phyloP scores from a whole-genome alignment of 1,139 yeast species.

The Yamadazyma spencermartinsiae region DNA sequence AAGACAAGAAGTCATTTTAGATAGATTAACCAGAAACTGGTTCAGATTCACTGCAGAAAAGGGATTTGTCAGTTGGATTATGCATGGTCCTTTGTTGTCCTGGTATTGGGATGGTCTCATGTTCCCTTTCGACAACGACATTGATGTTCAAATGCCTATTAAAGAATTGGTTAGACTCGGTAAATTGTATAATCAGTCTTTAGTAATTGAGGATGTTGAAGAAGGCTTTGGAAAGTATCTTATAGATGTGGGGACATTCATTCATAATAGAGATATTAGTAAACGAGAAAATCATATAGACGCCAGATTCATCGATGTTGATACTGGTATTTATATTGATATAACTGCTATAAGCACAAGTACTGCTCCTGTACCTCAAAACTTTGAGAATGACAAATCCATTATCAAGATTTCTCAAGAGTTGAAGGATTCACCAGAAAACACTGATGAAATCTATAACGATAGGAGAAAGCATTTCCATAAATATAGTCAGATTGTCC shows the following conservation, averaged over 20 bases:
- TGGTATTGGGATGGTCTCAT: constrained; percentile 42
- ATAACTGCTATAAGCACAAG: constrained; percentile 29
- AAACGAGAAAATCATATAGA: constrained; percentile 30
- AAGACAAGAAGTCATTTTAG: constrained; percentile 26
- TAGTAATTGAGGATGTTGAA: constrained; percentile 28
- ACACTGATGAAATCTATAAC: constrained; percentile 28
- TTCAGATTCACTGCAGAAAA: constrained; percentile 32
- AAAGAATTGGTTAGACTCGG: constrained; percentile 27
- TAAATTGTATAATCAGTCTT: constrained; percentile 32
- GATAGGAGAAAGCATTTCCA: constrained; percentile 38
- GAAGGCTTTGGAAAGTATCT: constrained; percentile 31
- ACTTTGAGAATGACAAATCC: constrained; percentile 16
- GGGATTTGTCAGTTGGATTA: constrained; percentile 37
- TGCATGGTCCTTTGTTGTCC: constrained; percentile 35
- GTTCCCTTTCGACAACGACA: constrained; percentile 35
- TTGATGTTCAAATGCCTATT: constrained; percentile 35
- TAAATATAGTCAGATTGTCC: constrained; percentile 36
- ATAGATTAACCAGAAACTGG: constrained; percentile 29
- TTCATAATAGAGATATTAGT: constrained; percentile 34
- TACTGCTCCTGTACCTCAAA: constrained; percentile 14
- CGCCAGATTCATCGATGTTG: constrained; percentile 35
- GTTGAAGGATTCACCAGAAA: constrained; percentile 12
- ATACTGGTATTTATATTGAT: constrained; percentile 34
- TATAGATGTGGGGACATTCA: constrained; percentile 28
- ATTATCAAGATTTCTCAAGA: constrained; percentile 13